A percentile compares a stretch with the other conserved stretches of the same genome.
Evolutionary conservation across 2,329 filamentous ascomycete genomes (phyloP).

Genomic region (Verticillium nubilum): DNA sequence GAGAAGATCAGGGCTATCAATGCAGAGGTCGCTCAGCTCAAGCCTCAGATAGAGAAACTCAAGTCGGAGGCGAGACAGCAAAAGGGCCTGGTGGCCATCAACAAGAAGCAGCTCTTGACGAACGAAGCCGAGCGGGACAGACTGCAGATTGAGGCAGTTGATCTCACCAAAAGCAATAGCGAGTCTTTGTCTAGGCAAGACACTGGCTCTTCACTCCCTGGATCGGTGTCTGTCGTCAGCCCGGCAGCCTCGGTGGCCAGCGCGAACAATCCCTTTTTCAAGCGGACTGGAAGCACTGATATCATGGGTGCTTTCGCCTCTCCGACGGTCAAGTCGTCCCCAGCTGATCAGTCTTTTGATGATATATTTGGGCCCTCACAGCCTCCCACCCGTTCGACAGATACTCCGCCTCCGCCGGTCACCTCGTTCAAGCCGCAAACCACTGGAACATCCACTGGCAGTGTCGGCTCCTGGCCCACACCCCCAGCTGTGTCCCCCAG

Average conservation of each 20-base stretch:
- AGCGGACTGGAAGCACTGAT: constrained; percentile 58
- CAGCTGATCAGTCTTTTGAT: constrained; percentile 69
- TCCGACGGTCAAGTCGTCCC: constrained; percentile 38
- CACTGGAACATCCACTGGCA: constrained; percentile 50
- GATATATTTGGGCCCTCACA: constrained; percentile 77
- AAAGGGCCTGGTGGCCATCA: constrained; percentile 94
- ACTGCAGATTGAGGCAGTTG: constrained; percentile 72
- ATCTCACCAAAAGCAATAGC: constrained; percentile 56
- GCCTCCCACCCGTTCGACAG: constrained; percentile 32
- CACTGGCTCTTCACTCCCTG: constrained; percentile 42
- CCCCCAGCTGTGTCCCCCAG: constrained; percentile 57
- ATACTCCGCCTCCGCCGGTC: constrained; percentile 38
- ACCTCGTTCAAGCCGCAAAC: constrained; percentile 60
- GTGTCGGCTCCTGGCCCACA: constrained; percentile 45
- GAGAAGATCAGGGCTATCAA: constrained; percentile 83
- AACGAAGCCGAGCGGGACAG: constrained; percentile 86
- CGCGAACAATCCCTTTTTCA: constrained; percentile 94
- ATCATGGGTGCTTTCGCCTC: constrained; percentile 50
- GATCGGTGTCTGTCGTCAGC: constrained; percentile 54
- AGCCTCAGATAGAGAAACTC: constrained; percentile 88
- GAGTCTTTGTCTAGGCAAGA: constrained; percentile 52
- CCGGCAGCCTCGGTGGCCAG: constrained; percentile 64
- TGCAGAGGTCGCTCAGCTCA: constrained; percentile 74
- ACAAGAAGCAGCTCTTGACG: constrained; percentile 93
- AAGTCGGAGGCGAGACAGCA: constrained; percentile 90